A percentile compares a stretch with the other conserved stretches of the same genome.
These are phyloP conservation scores for Filobasidium uniguttulatum DNA, from an alignment of 1,284 basidiomycete species.

Conservation along the genomic window DNA sequence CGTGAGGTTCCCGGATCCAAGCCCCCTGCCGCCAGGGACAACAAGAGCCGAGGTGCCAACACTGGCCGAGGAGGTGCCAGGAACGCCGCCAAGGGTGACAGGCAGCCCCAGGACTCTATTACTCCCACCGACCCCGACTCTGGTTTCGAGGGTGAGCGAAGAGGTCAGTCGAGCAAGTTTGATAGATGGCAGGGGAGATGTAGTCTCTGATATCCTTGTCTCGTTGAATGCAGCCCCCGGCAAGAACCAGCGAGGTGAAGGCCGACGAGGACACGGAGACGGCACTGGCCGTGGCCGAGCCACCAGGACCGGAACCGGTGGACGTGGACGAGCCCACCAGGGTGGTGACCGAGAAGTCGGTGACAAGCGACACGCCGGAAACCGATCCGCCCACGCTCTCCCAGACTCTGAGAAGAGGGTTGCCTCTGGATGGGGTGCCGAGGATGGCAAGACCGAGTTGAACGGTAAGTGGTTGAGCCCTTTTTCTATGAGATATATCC, in stretches of 20 bases:
- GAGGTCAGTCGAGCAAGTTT: slow-evolving; percentile 21
- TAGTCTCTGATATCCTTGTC: not conserved
- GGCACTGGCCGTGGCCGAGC: slow-evolving; percentile 28
- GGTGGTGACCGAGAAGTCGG: slow-evolving; percentile 20
- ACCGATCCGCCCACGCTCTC: slow-evolving; percentile 23
- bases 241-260: slow-evolving; percentile 4
- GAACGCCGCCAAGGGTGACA: slow-evolving; percentile 20
- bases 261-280: slow-evolving; percentile 12
- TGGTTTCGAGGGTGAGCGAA: slow-evolving; percentile 37
- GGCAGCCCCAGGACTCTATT: slow-evolving; percentile 18
- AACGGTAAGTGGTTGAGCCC: slow-evolving; percentile 47
- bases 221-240: slow-evolving; percentile 6
- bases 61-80: slow-evolving; percentile 29
- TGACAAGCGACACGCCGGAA: slow-evolving; percentile 29
- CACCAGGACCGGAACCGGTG: slow-evolving; percentile 19
- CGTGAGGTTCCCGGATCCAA: slow-evolving; percentile 18
- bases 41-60: slow-evolving; percentile 20
- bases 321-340: slow-evolving; percentile 21
- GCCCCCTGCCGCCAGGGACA: slow-evolving; percentile 22
- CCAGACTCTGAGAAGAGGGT: slow-evolving; percentile 82
- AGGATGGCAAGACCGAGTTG: slow-evolving; percentile 63
- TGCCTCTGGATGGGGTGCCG: slow-evolving; percentile 80
- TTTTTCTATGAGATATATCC: slow-evolving; percentile 18
- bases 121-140: slow-evolving; percentile 25
- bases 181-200: not conserved